Evolutionary conservation across 805 yeast species (phyloP).

Genomic region (Blastobotrys terrestris): DNA sequence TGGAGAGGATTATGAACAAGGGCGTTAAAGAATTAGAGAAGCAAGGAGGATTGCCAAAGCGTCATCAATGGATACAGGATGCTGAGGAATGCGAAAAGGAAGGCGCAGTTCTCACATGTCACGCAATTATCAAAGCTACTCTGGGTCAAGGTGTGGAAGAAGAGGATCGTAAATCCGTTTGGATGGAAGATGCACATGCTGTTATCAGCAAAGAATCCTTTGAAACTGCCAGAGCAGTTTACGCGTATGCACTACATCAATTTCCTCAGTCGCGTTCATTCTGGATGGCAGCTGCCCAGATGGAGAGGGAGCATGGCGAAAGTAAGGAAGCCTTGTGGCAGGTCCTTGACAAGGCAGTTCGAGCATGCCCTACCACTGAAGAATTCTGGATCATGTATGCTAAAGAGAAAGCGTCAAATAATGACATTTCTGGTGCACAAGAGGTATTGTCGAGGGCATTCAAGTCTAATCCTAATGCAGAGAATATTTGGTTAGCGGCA

Average conservation of each 20-base stretch:
- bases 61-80: conserved; percentile 48
- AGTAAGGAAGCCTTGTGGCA: conserved; percentile 31
- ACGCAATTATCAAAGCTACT: conserved; percentile 45
- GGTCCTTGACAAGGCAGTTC: conserved; percentile 50
- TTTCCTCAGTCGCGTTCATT: conserved; percentile 37
- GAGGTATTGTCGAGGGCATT: conserved; percentile 46
- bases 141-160: conserved; percentile 32
- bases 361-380: conserved; percentile 43
- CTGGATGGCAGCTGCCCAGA: conserved; percentile 24
- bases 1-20: conserved; percentile 38
- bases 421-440: conserved; percentile 48
- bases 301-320: conserved; percentile 28
- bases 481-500: conserved; percentile 66
- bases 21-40: conserved; percentile 41
- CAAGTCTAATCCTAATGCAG: conserved; percentile 38
- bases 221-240: conserved; percentile 43
- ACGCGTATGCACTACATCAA: conserved; percentile 39
- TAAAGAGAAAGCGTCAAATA: conserved; percentile 54
- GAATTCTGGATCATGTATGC: conserved; percentile 63
- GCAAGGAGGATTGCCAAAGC: conserved; percentile 27
- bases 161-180: conserved; percentile 22
- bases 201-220: conserved; percentile 23
- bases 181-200: conserved; percentile 35
- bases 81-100: conserved; percentile 51
- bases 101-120: conserved; percentile 41